Evolutionary conservation across 2,329 filamentous ascomycete genomes (phyloP), one percentile per base, ranked within the genome.

Genomic region (Colletotrichum sp.): DNA sequence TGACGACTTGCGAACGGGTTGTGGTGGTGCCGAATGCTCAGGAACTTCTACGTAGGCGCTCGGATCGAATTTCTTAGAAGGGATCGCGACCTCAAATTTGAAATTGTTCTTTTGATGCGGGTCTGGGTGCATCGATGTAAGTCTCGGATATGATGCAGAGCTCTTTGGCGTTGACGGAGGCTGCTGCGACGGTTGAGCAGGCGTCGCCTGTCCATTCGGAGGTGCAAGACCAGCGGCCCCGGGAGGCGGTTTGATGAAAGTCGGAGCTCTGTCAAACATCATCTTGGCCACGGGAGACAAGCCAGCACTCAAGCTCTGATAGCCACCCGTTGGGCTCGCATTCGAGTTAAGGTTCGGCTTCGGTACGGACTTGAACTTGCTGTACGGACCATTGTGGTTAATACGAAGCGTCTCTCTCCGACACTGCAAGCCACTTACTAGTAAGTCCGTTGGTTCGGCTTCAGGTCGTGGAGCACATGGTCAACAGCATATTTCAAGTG

Each of bases 401-500:
- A 81, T 78, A 65, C 34, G 4, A 27, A 16, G 28, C 12, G 25
- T 32, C 15, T 44, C 7, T 13, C 8, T 5, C 34, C 8, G 5
- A 36, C 6, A n/a, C 36, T 5, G 13, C 16, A 44, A 48, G 68
- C 44, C 44, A 80, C 88, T 82, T 85, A 94, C 93, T 91, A 95
- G 80, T 93, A 87, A 12, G 94, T 93, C 77, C 94, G 87, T 76
- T 93, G 92, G n/a, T 93, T 90, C 3, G 92, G 90, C 81, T 93
- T 92, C 72, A 98, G 84, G 55, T 98, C 90, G 77, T 93, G 92
- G 73, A 95, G 91, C 34, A 98, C 88, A 82, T 96, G 93, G 79
- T 94, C 90, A 61, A 96, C 88, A 13, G 93, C 93, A 79, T 93
- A 92, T 79, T 94, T 93, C 63, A 96, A 30, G n/a, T 76, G 74